phyloP scores from a whole-genome alignment of 345 rosid species.

The Murraya paniculata region DNA sequence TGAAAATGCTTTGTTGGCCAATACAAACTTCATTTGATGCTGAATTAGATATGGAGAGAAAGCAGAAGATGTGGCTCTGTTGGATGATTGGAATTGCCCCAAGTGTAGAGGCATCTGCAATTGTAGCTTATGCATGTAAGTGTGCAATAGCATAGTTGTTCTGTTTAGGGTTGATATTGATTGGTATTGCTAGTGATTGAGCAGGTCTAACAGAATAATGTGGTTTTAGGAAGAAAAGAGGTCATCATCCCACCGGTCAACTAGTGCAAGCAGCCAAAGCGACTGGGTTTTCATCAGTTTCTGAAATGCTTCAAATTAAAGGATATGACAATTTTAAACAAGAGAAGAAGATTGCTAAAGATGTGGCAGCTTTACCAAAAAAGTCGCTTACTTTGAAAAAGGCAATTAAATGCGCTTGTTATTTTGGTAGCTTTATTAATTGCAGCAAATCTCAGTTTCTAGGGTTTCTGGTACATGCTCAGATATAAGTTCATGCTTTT shows the following conservation, averaged over 20 bases:
- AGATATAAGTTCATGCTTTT: constrained; percentile 13
- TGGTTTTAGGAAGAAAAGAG: constrained; percentile 63
- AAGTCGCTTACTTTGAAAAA: constrained; percentile 17
- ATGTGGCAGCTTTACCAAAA: constrained; percentile 24
- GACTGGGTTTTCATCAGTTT: constrained; percentile 70
- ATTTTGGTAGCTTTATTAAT: neutral
- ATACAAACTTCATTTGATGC: constrained; percentile 1
- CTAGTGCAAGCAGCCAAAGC: constrained; percentile 57
- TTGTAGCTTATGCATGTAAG: constrained; percentile 83
- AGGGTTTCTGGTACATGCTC: neutral
- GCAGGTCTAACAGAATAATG: constrained; percentile 8
- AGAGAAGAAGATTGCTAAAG: constrained; percentile 20
- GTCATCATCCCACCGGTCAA: constrained; percentile 71
- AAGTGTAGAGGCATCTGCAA: constrained; percentile 81
- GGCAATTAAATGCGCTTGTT: constrained; percentile 24
- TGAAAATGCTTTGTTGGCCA: neutral
- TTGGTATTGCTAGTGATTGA: neutral
- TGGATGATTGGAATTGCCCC: constrained; percentile 69
- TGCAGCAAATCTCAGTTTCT: neutral
- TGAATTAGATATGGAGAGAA: constrained; percentile 67
- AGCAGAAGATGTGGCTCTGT: constrained; percentile 45
- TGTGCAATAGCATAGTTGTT: constrained; percentile 11
- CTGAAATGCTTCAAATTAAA: constrained; percentile 48
- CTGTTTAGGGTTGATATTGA: neutral
- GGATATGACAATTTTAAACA: constrained; percentile 36